Conservation (phyloP, 2,329 filamentous ascomycete species). For the Colletotrichum costaricense region DNA sequence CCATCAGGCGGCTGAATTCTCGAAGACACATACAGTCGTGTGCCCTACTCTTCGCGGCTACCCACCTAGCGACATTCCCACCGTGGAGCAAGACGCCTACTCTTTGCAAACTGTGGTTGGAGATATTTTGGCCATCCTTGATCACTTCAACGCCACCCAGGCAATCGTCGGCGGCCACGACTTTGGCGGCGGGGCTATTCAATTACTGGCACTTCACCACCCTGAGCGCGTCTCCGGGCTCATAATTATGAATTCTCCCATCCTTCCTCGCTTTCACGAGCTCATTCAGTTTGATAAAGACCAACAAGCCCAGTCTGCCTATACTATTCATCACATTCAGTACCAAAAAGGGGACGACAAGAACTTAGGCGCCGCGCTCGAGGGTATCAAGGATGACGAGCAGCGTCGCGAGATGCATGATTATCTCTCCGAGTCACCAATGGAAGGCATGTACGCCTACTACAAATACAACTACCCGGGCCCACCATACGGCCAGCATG, state of each 20-base stretch:
- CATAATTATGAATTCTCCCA: background rate
- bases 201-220: background rate
- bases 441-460: background rate
- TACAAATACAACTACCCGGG: background rate
- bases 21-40: background rate
- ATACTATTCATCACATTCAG: background rate
- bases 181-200: background rate
- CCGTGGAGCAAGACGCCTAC: background rate
- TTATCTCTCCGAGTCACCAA: background rate
- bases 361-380: background rate
- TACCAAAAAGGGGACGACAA: background rate
- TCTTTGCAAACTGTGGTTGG: background rate
- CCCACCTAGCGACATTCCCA: background rate
- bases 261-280: background rate
- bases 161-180: slow-evolving; percentile 3
- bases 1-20: background rate
- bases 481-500: background rate
- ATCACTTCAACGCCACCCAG: background rate
- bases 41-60: background rate
- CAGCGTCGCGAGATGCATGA: background rate
- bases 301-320: background rate
- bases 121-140: background rate
- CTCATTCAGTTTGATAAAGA: background rate
- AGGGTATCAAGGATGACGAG: background rate
- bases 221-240: background rate